Percentiles rank a stretch among this genome's conserved stretches.
phyloP scores from a whole-genome alignment of 2,329 filamentous ascomycete species.

The Westerdykella sp. region DNA sequence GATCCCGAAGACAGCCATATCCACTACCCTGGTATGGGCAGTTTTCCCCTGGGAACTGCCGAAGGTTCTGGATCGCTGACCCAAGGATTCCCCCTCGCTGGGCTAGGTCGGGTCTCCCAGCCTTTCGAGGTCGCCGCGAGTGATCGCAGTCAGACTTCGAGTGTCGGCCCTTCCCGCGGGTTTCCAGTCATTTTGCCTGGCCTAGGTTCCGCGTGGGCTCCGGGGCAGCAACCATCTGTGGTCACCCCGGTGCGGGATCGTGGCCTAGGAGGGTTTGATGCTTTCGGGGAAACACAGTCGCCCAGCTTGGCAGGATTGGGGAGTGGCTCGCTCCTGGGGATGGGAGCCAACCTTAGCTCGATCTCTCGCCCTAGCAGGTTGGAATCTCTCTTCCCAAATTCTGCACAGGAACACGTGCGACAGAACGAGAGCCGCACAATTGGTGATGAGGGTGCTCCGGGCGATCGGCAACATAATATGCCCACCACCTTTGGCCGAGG shows the following conservation, averaged over 20 bases:
- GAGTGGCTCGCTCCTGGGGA: slow-evolving; percentile 59
- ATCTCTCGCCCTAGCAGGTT: slow-evolving; percentile 74
- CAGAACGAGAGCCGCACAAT: slow-evolving; percentile 41
- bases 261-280: slow-evolving; percentile 49
- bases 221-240: slow-evolving; percentile 61
- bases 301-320: slow-evolving; percentile 63
- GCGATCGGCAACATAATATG: slow-evolving; percentile 39
- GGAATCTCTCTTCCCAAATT: slow-evolving; percentile 76
- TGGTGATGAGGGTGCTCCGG: slow-evolving; percentile 52
- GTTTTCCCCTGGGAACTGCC: slow-evolving; percentile 46
- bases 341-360: slow-evolving; percentile 54
- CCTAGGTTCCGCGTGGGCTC: slow-evolving; percentile 53
- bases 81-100: slow-evolving; percentile 51
- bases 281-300: slow-evolving; percentile 75
- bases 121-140: slow-evolving; percentile 58
- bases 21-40: slow-evolving; percentile 48
- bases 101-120: slow-evolving; percentile 42
- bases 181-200: slow-evolving; percentile 57
- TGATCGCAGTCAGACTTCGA: slow-evolving; percentile 90
- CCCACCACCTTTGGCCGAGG: slow-evolving; percentile 63
- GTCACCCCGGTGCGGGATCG: slow-evolving; percentile 63
- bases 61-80: slow-evolving; percentile 37
- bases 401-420: slow-evolving; percentile 90
- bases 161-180: slow-evolving; percentile 66
- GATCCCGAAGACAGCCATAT: slow-evolving; percentile 49